phyloP scores from a whole-genome alignment of 768 basidiomycete genomes.

The Zangia roseola region DNA sequence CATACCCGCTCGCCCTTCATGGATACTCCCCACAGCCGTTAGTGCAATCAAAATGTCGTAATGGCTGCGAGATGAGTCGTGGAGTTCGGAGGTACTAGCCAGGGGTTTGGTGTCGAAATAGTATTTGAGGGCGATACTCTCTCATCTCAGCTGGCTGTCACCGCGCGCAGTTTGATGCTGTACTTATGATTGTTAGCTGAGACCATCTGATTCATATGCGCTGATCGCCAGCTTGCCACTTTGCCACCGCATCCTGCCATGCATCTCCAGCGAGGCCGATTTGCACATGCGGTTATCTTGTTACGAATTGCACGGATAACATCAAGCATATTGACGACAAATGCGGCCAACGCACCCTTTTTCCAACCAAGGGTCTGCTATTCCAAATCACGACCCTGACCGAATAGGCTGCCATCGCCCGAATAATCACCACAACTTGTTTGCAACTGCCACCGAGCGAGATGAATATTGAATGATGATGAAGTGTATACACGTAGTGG shows the following conservation, averaged over 20 bases:
- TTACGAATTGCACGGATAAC: slow-evolving; percentile 6
- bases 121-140: slow-evolving; percentile 10
- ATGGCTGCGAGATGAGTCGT: slow-evolving; percentile 17
- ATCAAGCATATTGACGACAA: slow-evolving; percentile 16
- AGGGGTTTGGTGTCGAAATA: slow-evolving; percentile 12
- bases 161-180: slow-evolving; percentile 18
- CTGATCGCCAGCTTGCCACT: slow-evolving; percentile 21
- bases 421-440: not conserved
- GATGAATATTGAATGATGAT: slow-evolving; percentile 6
- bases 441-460: not conserved
- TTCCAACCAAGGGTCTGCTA: not conserved
- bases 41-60: slow-evolving; percentile 22
- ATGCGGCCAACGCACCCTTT: slow-evolving; percentile 14
- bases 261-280: slow-evolving; percentile 21
- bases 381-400: slow-evolving; percentile 12
- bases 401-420: not conserved
- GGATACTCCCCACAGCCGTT: slow-evolving; percentile 17
- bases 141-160: slow-evolving; percentile 23
- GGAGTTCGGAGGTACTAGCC: slow-evolving; percentile 18
- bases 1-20: slow-evolving; percentile 13
- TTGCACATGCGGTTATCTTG: slow-evolving; percentile 12
- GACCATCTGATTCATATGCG: slow-evolving; percentile 21
- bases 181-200: slow-evolving; percentile 6
- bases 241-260: slow-evolving; percentile 19
- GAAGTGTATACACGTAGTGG: slow-evolving; percentile 22